Percentiles rank a stretch among this genome's conserved stretches.
Conservation (phyloP, 371 early-diverging fungal species). For the Actinomortierella ambigua region DNA sequence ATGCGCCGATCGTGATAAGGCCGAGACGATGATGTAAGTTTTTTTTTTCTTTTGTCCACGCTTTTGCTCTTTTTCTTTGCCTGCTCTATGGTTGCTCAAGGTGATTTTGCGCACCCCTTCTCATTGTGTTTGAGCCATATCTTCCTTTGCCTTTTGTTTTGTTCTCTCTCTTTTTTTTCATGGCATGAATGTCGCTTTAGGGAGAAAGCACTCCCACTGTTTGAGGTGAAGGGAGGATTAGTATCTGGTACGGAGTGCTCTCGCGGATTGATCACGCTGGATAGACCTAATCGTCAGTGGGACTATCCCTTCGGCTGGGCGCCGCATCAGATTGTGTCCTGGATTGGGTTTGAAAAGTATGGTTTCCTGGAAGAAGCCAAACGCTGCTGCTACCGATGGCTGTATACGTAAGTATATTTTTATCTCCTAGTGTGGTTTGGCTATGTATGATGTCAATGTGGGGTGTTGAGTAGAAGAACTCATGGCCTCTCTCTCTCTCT, state of each 20-base stretch:
- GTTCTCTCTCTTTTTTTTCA: not conserved
- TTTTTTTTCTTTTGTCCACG: not conserved
- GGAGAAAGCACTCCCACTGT: slow-evolving; percentile 59
- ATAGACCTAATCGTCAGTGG: slow-evolving; percentile 96
- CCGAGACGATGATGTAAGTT: slow-evolving; percentile 59
- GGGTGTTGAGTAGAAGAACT: not conserved
- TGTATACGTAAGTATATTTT: slow-evolving; percentile 72
- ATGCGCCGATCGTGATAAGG: slow-evolving; percentile 67
- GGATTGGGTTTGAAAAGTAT: slow-evolving; percentile 89
- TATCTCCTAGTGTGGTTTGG: not conserved
- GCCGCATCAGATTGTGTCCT: slow-evolving; percentile 97
- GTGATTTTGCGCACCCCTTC: too few relatives aligned
- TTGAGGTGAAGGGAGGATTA: slow-evolving; percentile 89
- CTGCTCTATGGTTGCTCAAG: not conserved
- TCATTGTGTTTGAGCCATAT: too few relatives aligned
- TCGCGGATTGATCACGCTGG: slow-evolving; percentile 74
- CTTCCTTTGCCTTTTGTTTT: too few relatives aligned
- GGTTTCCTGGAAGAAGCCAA: slow-evolving; percentile 79
- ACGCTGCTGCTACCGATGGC: slow-evolving; percentile 93
- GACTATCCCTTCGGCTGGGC: slow-evolving; percentile 98
- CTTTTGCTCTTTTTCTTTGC: not conserved
- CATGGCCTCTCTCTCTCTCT: not conserved
- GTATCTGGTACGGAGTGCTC: slow-evolving; percentile 90
- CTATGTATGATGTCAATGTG: not conserved
- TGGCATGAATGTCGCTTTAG: slow-evolving; percentile 11